Evolutionary conservation across 2,329 filamentous ascomycete species (phyloP), one percentile per base, ranked within the genome.

Genomic region (Aureobasidium sp.): DNA sequence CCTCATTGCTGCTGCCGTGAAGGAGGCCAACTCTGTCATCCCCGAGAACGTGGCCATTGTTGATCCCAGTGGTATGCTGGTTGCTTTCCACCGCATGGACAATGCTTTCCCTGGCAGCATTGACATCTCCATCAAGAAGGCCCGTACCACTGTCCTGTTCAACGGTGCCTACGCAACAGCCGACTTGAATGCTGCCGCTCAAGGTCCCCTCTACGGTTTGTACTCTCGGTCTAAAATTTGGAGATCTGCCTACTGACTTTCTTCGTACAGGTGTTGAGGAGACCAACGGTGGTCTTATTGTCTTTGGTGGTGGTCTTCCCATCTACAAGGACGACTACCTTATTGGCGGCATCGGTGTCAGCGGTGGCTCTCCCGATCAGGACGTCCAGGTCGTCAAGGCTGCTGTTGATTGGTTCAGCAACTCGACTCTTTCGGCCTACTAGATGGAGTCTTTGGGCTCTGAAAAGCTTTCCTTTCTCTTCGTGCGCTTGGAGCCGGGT

Each of bases 31-130:
- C n/a, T 27, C 31, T 64, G 69, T 69, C 43, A 67, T 72, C 2
- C 69, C 72, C 16, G 69, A 71, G 56, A 71, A 73, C 67, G 74
- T 75, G 42, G 72, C 73, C n/a, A 69, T 75, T 18, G 66, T 71
- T 29, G 72, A 75, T 48, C 72, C 73, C 23, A 71, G 69, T 5
- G 69, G 69, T 25, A 65, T 70, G 47, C 68, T 75, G 40, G 72
- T 75, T 40, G 73, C 71, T 23, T 74, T 75, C 67, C 67, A 74
- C 27, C 69, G 72, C n/a, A 75, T 73, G 71, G 73, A 75, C 66
- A 73, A 74, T 62, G 70, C 73, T 29, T 74, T 68, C 62, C 70
- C 74, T 31, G 70, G 67, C 36, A 71, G 68, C 53, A 69, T 73
- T 47, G 71, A 75, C 61, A 74, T 75, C 59, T 69, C 65, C 43